Base-by-base conservation (phyloP, 2,329 filamentous ascomycete species). In the Diaporthe australafricana region DNA sequence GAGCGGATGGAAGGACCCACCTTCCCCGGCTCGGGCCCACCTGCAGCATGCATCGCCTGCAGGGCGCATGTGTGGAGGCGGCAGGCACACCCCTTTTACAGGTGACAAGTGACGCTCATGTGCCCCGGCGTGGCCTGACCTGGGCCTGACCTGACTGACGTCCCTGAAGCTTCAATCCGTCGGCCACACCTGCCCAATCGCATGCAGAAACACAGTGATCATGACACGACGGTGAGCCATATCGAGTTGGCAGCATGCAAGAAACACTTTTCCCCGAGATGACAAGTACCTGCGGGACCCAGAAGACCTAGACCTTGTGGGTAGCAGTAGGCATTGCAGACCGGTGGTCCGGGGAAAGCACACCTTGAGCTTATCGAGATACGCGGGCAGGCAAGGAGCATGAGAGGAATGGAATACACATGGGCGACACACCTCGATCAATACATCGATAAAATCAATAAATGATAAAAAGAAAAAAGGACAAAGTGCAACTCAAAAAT, bases 341-440 rank as follows among this genome's bases (percentile, higher is more conserved):
- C 42, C 60, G 60, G 60, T 65, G 60, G n/a, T 20, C 42, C 20
- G 60, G 42, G 25, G 35, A 30, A 17, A 14, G 20, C 60, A 48
- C 60, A 50, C 60, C 60, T 63, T 63, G 60, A 63, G 60, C 60
- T 63, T 63, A 65, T 65, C 60, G 45, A 47, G 20, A 63, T 63
- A 35, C 25, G 27, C 57, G 22, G 55, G n/a, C n/a, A 48, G 42
- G 42, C 60, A 63, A 17, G 5, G 20, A 5, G 27, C 9, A 30
- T 42, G n/a, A 16, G 17, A 5, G 22, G 16, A 30, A 32, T 9
- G 5, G 25, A 27, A 52, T 8, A 12, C 42, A 22, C 22, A 40
- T 25, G 17, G 25, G 17, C n/a, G 27, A n/a, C 38, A 22, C 45
- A 45, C 16, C 14, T 62, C 7, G 20, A 45, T 62, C 57, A 20